Evolutionary conservation across 2,329 filamentous ascomycete species (phyloP).

Genomic region (Colletotrichum gloeosporioides): DNA sequence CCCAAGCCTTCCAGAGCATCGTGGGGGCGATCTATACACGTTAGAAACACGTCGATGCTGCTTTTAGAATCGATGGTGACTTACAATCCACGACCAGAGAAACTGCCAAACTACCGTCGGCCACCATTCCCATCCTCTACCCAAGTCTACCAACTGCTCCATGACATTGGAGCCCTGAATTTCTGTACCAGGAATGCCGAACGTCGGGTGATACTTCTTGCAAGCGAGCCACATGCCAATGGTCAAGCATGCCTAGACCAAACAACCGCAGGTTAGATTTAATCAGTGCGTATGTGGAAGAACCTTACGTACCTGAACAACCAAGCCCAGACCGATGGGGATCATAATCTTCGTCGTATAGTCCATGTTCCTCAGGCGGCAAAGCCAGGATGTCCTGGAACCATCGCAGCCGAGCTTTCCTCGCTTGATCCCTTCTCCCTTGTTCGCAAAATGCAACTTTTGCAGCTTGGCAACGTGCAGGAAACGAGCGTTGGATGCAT

Average conservation of each 20-base stretch:
- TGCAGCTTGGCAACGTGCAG: slow-evolving; percentile 55
- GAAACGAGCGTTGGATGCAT: slow-evolving; percentile 60
- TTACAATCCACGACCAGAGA: slow-evolving; percentile 56
- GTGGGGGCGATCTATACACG: slow-evolving; percentile 47
- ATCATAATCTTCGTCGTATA: slow-evolving; percentile 45
- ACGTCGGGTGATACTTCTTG: slow-evolving; percentile 61
- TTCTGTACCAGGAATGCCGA: slow-evolving; percentile 45
- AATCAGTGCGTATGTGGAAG: background rate
- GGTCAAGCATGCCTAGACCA: slow-evolving; percentile 53
- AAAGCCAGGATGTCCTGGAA: slow-evolving; percentile 34
- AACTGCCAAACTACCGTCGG: slow-evolving; percentile 61
- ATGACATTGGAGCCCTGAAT: slow-evolving; percentile 35
- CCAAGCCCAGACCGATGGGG: slow-evolving; percentile 52
- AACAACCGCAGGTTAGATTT: background rate
- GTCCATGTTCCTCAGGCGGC: slow-evolving; percentile 38
- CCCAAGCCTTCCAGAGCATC: slow-evolving; percentile 56
- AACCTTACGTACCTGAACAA: slow-evolving; percentile 48
- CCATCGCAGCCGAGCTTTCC: slow-evolving; percentile 28
- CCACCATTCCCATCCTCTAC: slow-evolving; percentile 65
- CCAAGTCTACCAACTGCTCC: slow-evolving; percentile 46
- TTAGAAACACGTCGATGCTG: background rate
- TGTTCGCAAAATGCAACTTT: slow-evolving; percentile 28
- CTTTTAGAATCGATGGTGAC: background rate
- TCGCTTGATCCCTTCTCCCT: background rate
- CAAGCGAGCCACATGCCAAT: slow-evolving; percentile 62